Evolutionary conservation across 345 rosid genomes (phyloP), one percentile per base, ranked within the genome.

Genomic region (Hibiscus tridactylites): DNA sequence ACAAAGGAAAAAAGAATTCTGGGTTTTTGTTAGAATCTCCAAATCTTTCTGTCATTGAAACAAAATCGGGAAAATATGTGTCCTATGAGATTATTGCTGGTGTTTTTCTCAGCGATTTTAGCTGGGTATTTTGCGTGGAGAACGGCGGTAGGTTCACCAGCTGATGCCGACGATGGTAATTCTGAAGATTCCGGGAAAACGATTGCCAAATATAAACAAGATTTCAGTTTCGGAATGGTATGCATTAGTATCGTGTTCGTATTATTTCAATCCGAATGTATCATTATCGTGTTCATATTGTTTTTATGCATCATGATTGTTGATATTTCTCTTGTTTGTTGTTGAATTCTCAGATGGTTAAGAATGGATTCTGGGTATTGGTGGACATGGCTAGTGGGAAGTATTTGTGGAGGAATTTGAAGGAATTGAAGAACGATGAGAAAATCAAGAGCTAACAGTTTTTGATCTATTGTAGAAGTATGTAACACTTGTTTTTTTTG

Each of bases 361-460:
- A 78, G 75, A 80, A 83, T 65, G 97, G 88, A 68, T 93, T 93
- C 71, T 93, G 96, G 98, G 88, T 80, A 57, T 83, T 84, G 65
- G 90, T 93, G 5, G 97, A 93, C 83, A 91, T 93, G 98, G 96
- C 98, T 2, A 93, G 91, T 70, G 98, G 97, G 37, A 84, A 82
- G 75, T 93, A 91, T 73, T 68, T 93, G 74, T 93, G 97, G 97
- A 89, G 90, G 85, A 86, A 85, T 77, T 70, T 91, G 37, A 85
- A 74, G 71, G 86, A 81, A 58, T 77, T 86, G 82, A 86, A 73
- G 77, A 80, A 76, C 2, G 12, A 53, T 53, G 72, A 42, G 12
- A 46, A 53, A 7, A 11, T 33, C 1, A 68, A 68, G 61, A 52
- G 16, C 71, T 50, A 33, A 68, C 61, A 35, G 24, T 16, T 68